These are phyloP conservation scores for Trichoderma sp. DNA, from an alignment of 2,329 filamentous ascomycete genomes.

Conservation along the genomic window DNA sequence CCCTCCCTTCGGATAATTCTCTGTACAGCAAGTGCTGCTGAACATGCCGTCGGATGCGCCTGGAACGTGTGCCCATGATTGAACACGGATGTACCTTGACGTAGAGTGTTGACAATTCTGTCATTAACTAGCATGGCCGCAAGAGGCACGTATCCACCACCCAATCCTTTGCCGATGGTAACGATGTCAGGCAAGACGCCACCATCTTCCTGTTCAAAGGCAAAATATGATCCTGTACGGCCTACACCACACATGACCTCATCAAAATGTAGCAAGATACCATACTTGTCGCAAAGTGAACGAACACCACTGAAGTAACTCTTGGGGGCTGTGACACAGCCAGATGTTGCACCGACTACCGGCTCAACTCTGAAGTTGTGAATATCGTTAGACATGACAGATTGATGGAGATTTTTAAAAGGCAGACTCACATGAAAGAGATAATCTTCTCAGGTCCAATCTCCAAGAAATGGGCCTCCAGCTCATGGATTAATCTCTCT, in stretches of 20 bases:
- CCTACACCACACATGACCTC: constrained; percentile 70
- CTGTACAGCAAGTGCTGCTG: constrained; percentile 28
- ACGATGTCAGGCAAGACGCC: constrained; percentile 58
- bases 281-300: constrained; percentile 53
- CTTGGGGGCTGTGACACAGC: constrained; percentile 26
- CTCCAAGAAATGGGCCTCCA: not conserved
- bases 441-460: not conserved
- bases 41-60: constrained; percentile 28
- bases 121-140: constrained; percentile 35
- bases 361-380: not conserved
- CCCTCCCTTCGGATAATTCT: constrained; percentile 54
- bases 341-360: not conserved
- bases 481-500: not conserved
- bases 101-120: not conserved
- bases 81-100: constrained; percentile 17
- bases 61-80: constrained; percentile 30
- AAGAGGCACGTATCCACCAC: constrained; percentile 47
- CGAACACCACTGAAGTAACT: constrained; percentile 57
- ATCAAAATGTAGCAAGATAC: constrained; percentile 54
- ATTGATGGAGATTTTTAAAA: not conserved
- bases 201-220: constrained; percentile 57
- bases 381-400: not conserved
- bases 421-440: not conserved
- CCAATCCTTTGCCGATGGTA: constrained; percentile 64
- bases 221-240: constrained; percentile 59